Base-by-base conservation (phyloP, 768 basidiomycete genomes). In the Paxillus involutus region DNA sequence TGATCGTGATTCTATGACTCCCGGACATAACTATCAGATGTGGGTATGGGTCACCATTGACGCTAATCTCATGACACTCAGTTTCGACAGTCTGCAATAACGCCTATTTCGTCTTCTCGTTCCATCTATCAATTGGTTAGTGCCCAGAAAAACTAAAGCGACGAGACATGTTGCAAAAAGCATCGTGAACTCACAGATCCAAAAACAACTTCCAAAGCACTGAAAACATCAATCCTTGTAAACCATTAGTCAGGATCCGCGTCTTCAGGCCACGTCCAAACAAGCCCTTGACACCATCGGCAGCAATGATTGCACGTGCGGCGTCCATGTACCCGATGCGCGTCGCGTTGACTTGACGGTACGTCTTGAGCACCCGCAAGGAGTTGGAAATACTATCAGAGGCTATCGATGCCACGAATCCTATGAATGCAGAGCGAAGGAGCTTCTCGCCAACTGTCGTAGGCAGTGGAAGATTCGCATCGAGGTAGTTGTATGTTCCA, bases 321-420 rank as follows among this genome's bases (percentile, higher is more conserved):
- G 93, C 91, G 48, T 86, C 82, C 4, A 77, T 52, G 67, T 98
- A 98, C 1, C 86, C 82, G 14, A 98, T 87, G 30, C 83, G 80
- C 5, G 82, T 83, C 56, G 88, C 86, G 65, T 94, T 84, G 32
- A 95, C 93, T 68, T 98, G 96, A 14, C 95, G 77, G 72, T 97
- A 98, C 0, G 96, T 98, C 80, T 98, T 98, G 65, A 98, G 73
- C 3, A 98, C 95, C 17, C 93, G 83, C 2, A 98, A 75, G 6
- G 88, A 92, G 74, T 98, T 98, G 42, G 89, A 91, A 40, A 89
- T 66, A 2, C 86, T 89, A 66, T 98, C 96, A 11, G 91, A 94
- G 3, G 85, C 77, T 49, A 97, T 77, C 5, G 91, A 92, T 1
- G 94, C 92, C 30, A 74, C 77, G 70, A 98, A 98, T 1, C 94